Base-by-base conservation (phyloP, 2,329 filamentous ascomycete genomes). In the Penicillium griseofulvum region DNA sequence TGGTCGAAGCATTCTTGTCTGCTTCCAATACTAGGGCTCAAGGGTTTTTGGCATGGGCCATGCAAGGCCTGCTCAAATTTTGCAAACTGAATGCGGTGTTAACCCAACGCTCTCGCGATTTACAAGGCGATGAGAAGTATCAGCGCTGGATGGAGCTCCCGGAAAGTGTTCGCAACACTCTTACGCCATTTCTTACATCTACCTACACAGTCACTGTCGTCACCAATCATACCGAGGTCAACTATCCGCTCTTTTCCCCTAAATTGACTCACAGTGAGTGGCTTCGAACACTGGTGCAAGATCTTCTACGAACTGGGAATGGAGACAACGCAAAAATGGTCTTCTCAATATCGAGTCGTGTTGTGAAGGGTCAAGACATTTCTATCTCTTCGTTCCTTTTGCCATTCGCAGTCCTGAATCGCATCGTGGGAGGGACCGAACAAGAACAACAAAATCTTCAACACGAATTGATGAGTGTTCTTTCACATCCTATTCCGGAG, bases 1-100 rank as follows among this genome's bases (percentile, higher is more conserved):
- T 99, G 11, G 91, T 97, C 26, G 91, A 92, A 57, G 88, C 92
- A 0, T 99, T 99, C 68, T 79, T 96, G 41, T 96, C 93, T 1
- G 89, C 90, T 1, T 94, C 89, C 0, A 95, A 97, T 69, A 89
- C 91, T 2, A 87, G 86, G 61, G 82, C 91, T 6, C 94, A 97
- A 71, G 92, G 91, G 0, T 96, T 95, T 68, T 80, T 99, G 17
- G 93, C 93, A 1, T 99, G 89, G 73, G 90, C 88, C 2, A 97
- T 99, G 86, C 94, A 99, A 72, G 88, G 96, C 65, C 81, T 97
- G 38, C 81, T 97, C 4, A 86, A 87, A 42, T 85, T 87, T 62
- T 90, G 89, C 66, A 87, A 88, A 28, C 87, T 97, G 66, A 86
- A 81, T 55, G 78, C 82, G 11, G 83, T 79, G 19, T 76, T 80